Conservation (phyloP, 164 flowering plant species). For the grape (Vitis vinifera) region DNA sequence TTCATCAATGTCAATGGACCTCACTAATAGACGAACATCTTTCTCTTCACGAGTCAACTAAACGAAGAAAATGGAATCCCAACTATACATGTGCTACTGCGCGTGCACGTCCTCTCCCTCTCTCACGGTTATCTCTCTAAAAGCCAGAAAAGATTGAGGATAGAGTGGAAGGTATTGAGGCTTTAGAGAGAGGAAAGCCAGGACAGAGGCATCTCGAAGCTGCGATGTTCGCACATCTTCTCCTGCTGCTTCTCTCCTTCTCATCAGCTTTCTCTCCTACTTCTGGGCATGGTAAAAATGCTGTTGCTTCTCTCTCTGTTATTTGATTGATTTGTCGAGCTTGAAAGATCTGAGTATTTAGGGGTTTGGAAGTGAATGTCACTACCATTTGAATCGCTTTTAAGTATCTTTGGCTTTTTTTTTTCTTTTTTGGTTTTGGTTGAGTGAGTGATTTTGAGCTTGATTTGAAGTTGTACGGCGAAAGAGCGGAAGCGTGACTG, state of each 20-base stretch:
- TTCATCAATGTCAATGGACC: constrained; percentile 1
- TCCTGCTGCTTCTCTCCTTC: constrained; percentile 24
- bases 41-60: constrained; percentile 15
- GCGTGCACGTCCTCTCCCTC: constrained; percentile 23
- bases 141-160: constrained; percentile 1
- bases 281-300: constrained; percentile 27
- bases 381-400: background rate
- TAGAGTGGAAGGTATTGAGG: constrained; percentile 9
- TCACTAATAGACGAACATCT: background rate
- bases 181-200: background rate
- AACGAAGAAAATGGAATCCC: constrained; percentile 4
- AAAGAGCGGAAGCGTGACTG: background rate
- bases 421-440: background rate
- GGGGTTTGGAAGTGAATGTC: background rate
- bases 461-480: background rate
- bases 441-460: background rate
- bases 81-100: constrained; percentile 7
- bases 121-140: constrained; percentile 6
- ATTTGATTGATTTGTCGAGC: background rate
- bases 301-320: constrained; percentile 3
- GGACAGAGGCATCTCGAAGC: background rate
- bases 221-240: constrained; percentile 22
- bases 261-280: constrained; percentile 20
- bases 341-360: background rate
- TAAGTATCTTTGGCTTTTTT: background rate